Conservation (phyloP, 1,139 yeast genomes). For the Saccharomycopsis hybrid region DNA sequence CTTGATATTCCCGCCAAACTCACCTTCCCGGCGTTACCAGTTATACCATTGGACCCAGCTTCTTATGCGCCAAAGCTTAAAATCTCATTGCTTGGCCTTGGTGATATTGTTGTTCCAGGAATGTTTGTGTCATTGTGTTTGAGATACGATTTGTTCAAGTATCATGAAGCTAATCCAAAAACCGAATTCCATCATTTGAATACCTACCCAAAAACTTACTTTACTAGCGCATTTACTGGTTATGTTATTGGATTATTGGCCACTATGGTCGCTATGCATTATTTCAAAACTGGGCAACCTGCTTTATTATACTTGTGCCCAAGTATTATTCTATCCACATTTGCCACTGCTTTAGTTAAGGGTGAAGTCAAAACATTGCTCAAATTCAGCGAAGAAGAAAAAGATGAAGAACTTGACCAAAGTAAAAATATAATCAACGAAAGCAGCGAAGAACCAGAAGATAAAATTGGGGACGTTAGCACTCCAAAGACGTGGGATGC, state of each 20-base stretch:
- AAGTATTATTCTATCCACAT: slow-evolving; percentile 33
- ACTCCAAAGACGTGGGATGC: slow-evolving; percentile 4
- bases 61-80: slow-evolving; percentile 24
- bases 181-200: slow-evolving; percentile 37
- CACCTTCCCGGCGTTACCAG: slow-evolving; percentile 35
- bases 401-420: slow-evolving; percentile 15
- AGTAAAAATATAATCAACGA: slow-evolving; percentile 23
- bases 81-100: slow-evolving; percentile 44
- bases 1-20: slow-evolving; percentile 53
- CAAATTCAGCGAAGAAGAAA: slow-evolving; percentile 31
- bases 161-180: slow-evolving; percentile 30
- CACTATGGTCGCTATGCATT: slow-evolving; percentile 38
- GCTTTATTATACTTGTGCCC: slow-evolving; percentile 64
- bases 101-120: slow-evolving; percentile 59
- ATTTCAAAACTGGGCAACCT: slow-evolving; percentile 50
- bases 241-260: slow-evolving; percentile 40
- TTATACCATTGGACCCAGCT: slow-evolving; percentile 20
- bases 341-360: slow-evolving; percentile 29
- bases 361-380: slow-evolving; percentile 40
- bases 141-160: slow-evolving; percentile 41
- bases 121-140: slow-evolving; percentile 42
- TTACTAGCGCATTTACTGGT: slow-evolving; percentile 35
- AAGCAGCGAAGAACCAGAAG: slow-evolving; percentile 23
- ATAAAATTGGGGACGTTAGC: background rate
- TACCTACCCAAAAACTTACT: slow-evolving; percentile 40